These are phyloP conservation scores for Paecilomyces variotii DNA, from an alignment of 2,329 filamentous ascomycete species.

Conservation along the genomic window DNA sequence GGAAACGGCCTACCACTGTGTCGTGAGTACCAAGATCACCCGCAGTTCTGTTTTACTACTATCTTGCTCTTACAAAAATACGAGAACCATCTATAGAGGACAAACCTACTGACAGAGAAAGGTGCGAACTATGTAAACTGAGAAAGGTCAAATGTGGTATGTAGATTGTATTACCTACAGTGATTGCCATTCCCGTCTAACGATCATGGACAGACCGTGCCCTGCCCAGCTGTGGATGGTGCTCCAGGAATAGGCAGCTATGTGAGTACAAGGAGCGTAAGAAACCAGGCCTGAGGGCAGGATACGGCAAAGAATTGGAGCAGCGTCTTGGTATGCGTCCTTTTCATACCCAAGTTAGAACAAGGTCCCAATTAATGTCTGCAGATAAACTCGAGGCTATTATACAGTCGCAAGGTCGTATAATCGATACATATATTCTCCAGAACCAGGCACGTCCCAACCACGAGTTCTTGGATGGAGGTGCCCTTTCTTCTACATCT, in stretches of 20 bases:
- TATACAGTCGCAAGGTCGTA: slow-evolving; percentile 57
- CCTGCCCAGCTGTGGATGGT: slow-evolving; percentile 62
- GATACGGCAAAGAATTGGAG: slow-evolving; percentile 65
- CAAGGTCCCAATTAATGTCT: background rate
- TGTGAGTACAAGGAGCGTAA: slow-evolving; percentile 65
- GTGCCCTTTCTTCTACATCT: slow-evolving; percentile 32
- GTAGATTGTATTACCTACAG: slow-evolving; percentile 5
- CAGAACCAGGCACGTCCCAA: slow-evolving; percentile 22
- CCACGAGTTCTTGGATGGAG: slow-evolving; percentile 16
- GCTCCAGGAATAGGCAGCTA: slow-evolving; percentile 55
- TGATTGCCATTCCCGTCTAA: background rate
- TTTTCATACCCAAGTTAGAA: background rate
- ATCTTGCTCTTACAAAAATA: background rate
- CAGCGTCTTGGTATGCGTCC: slow-evolving; percentile 48
- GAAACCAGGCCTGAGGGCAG: slow-evolving; percentile 58
- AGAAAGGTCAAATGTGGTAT: slow-evolving; percentile 40
- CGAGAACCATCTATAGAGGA: too few relatives aligned
- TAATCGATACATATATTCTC: slow-evolving; percentile 52
- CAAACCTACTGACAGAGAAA: slow-evolving; percentile 17
- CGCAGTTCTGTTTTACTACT: too few relatives aligned
- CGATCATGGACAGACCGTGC: slow-evolving; percentile 35
- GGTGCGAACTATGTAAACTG: slow-evolving; percentile 38
- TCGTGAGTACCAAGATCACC: slow-evolving; percentile 21
- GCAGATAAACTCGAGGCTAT: slow-evolving; percentile 59
- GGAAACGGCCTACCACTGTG: slow-evolving; percentile 30